Evolutionary conservation across 2,329 filamentous ascomycete genomes (phyloP).

Genomic region (Nigrograna mackinnonii): DNA sequence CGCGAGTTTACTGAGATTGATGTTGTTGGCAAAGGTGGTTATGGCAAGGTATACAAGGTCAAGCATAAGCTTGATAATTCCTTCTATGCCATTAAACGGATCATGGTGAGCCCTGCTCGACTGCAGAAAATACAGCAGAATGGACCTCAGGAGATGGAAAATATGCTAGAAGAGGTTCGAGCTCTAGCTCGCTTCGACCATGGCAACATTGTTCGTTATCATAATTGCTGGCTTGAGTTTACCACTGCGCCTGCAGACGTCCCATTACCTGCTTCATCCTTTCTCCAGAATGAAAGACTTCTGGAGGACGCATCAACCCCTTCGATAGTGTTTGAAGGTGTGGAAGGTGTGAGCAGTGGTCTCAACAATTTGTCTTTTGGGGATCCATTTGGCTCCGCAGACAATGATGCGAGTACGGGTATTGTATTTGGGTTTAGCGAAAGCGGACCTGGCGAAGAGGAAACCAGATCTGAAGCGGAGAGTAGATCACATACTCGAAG

Average conservation of each 20-base stretch:
- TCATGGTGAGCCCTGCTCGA: conserved; percentile 58
- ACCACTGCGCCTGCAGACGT: conserved; percentile 18
- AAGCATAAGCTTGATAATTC: conserved; percentile 64
- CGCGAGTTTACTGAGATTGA: conserved; percentile 45
- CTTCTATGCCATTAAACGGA: conserved; percentile 69
- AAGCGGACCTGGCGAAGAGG: conserved; percentile 13
- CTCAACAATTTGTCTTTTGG: conserved; percentile 20
- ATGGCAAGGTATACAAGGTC: conserved; percentile 66
- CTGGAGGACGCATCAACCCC: conserved; percentile 22
- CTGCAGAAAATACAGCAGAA: conserved; percentile 56
- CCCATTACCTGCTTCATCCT: conserved; percentile 5
- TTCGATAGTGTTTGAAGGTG: conserved; percentile 12
- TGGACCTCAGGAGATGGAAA: conserved; percentile 58
- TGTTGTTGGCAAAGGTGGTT: conserved; percentile 66
- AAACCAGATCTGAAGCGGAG: neutral
- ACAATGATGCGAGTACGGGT: conserved; percentile 17
- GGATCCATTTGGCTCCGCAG: conserved; percentile 14
- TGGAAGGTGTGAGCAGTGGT: conserved; percentile 8
- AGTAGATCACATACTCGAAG: neutral
- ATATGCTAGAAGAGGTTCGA: conserved; percentile 62
- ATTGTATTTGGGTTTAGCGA: conserved; percentile 37
- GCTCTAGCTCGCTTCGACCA: conserved; percentile 67
- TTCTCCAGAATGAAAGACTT: conserved; percentile 22
- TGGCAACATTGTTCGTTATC: conserved; percentile 69
- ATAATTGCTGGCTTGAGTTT: conserved; percentile 66